phyloP scores from a whole-genome alignment of 768 basidiomycete genomes.

The Pisolithus microcarpus region DNA sequence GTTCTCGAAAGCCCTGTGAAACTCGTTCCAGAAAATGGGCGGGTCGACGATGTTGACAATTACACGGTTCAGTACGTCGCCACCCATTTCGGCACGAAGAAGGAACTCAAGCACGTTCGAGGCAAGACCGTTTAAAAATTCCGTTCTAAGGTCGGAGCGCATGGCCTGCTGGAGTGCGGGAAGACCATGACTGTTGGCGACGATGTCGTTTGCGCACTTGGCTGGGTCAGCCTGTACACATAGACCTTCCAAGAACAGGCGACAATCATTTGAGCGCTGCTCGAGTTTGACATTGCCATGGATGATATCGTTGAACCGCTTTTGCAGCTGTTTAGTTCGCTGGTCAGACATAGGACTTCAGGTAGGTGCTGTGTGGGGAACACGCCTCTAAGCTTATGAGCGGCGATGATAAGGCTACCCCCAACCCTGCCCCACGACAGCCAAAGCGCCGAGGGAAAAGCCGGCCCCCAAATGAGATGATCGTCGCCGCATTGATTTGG shows the following conservation, averaged over 20 bases:
- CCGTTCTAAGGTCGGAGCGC: conserved; percentile 28
- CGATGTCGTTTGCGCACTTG: conserved; percentile 32
- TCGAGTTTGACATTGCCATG: conserved; percentile 22
- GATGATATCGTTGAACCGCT: conserved; percentile 29
- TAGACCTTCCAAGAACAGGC: conserved; percentile 42
- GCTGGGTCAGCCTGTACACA: conserved; percentile 33
- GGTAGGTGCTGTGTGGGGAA: neutral
- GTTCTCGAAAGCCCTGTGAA: conserved; percentile 29
- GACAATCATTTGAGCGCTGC: conserved; percentile 12
- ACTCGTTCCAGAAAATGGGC: conserved; percentile 43
- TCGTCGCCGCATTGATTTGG: neutral
- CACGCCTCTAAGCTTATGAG: no score
- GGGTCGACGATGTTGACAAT: conserved; percentile 40
- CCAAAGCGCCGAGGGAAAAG: neutral
- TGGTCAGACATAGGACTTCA: neutral
- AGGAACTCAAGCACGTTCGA: conserved; percentile 33
- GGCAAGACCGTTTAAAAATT: conserved; percentile 39
- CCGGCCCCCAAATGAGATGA: neutral
- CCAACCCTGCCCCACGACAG: no score
- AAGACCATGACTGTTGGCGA: conserved; percentile 31
- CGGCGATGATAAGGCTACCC: neutral
- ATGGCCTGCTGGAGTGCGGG: conserved; percentile 35
- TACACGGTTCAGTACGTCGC: conserved; percentile 34
- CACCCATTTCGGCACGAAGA: conserved; percentile 35
- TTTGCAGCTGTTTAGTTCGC: conserved; percentile 24